These are phyloP conservation scores for Pythium grandisporangium DNA, from an alignment of 352 stramenopile genomes.

Conservation along the genomic window DNA sequence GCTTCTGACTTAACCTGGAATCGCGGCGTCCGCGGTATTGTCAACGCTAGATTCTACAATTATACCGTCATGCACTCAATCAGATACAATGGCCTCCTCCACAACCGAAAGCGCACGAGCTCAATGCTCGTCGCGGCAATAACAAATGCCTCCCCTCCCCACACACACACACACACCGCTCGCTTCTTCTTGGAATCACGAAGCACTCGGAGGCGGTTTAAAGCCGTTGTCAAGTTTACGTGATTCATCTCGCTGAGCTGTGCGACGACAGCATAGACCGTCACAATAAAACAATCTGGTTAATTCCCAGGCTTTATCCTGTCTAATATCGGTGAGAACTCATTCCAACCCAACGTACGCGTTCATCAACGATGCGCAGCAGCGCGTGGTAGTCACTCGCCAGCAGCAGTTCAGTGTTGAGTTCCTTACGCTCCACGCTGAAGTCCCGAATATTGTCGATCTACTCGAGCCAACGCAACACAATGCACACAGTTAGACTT, in stretches of 20 bases:
- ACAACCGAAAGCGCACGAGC: no score
- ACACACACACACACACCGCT: constrained; percentile 14
- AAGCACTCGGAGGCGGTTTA: constrained; percentile 29
- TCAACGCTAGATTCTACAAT: neutral
- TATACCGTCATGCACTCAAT: no score
- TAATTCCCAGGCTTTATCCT: no score
- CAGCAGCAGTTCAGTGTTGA: constrained; percentile 59
- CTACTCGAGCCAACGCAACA: constrained; percentile 9
- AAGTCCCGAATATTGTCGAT: constrained; percentile 55
- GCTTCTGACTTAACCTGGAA: constrained; percentile 38
- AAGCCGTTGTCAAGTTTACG: constrained; percentile 51
- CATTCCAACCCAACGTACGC: constrained; percentile 17
- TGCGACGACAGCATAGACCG: neutral
- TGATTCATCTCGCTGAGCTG: constrained; percentile 43
- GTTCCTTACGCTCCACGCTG: constrained; percentile 28
- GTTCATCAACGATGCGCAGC: constrained; percentile 49
- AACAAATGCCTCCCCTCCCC: neutral
- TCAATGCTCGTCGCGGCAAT: no score
- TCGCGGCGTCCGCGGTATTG: neutral
- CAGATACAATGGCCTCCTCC: no score
- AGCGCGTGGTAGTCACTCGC: constrained; percentile 49
- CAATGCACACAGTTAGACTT: no score
- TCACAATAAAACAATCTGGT: neutral
- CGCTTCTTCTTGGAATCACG: constrained; percentile 13
- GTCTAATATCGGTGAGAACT: no score